A percentile compares a stretch with the other conserved stretches of the same genome.
phyloP scores from a whole-genome alignment of 202 grass and related monocot species.

The Saccharum hybrid region DNA sequence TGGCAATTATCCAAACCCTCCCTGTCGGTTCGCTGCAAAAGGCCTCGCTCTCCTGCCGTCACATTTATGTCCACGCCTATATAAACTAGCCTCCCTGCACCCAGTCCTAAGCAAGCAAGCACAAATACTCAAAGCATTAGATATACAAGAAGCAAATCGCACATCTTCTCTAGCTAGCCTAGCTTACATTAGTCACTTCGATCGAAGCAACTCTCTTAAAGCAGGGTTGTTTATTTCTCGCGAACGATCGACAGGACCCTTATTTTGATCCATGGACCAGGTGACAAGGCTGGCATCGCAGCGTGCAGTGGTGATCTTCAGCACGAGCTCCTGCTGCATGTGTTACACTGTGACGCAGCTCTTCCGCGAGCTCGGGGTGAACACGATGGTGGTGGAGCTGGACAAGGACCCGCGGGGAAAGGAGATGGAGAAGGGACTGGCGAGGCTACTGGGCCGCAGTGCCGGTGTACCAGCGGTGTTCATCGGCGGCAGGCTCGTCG shows the following conservation, averaged over 20 bases:
- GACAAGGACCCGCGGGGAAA: constrained; percentile 58
- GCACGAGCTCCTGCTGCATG: constrained; percentile 80
- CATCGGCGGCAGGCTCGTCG: constrained; percentile 62
- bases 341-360: constrained; percentile 61
- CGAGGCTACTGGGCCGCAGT: constrained; percentile 54
- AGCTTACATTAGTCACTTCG: not conserved
- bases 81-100: constrained; percentile 27
- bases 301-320: constrained; percentile 66
- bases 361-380: constrained; percentile 61
- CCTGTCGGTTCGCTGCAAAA: constrained; percentile 7
- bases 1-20: constrained; percentile 8
- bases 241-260: not conserved
- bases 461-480: constrained; percentile 60
- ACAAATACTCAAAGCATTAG: not conserved
- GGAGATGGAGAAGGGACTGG: constrained; percentile 65
- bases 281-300: constrained; percentile 59
- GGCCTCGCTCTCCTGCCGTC: not conserved
- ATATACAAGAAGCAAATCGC: not conserved
- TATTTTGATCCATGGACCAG: constrained; percentile 28
- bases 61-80: constrained; percentile 42
- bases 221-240: too few relatives aligned
- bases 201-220: not conserved
- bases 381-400: constrained; percentile 53
- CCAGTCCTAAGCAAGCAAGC: constrained; percentile 9
- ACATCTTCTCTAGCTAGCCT: not conserved